phyloP scores from a whole-genome alignment of 1,284 basidiomycete genomes.

The Cutaneotrichosporon cavernicola region DNA sequence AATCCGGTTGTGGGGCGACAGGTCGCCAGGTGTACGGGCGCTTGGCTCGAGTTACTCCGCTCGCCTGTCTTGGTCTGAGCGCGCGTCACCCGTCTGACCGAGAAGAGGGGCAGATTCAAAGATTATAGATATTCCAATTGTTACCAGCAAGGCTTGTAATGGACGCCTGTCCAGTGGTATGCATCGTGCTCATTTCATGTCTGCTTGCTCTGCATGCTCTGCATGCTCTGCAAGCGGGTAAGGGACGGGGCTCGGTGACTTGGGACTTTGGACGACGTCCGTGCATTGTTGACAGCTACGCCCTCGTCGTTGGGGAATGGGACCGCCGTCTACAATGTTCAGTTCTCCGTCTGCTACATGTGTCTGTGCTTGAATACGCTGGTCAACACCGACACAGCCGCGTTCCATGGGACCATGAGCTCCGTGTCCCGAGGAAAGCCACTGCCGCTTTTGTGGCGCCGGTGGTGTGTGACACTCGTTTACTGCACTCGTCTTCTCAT shows the following conservation, averaged over 20 bases:
- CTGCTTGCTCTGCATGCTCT: too few relatives aligned
- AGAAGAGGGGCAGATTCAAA: too few relatives aligned
- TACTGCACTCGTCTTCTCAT: background rate
- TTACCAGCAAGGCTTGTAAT: background rate
- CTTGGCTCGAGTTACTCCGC: slow-evolving; percentile 6
- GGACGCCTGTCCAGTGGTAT: background rate
- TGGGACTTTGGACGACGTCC: too few relatives aligned
- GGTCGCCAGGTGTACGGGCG: slow-evolving; percentile 3
- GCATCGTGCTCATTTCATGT: too few relatives aligned
- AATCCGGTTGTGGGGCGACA: background rate
- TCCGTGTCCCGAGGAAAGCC: background rate
- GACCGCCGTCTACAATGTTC: background rate
- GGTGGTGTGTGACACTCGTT: background rate
- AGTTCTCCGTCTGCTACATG: background rate
- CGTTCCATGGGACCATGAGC: too few relatives aligned
- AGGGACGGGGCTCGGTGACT: too few relatives aligned
- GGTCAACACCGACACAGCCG: too few relatives aligned
- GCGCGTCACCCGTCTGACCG: background rate
- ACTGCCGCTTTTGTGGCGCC: slow-evolving; percentile 8
- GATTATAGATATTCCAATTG: too few relatives aligned
- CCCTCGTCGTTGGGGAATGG: too few relatives aligned
- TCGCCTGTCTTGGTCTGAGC: background rate
- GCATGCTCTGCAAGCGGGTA: too few relatives aligned
- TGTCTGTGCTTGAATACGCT: too few relatives aligned
- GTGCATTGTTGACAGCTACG: too few relatives aligned